phyloP scores from a whole-genome alignment of 2,329 filamentous ascomycete genomes.

The Dactylonectria macrodidyma region DNA sequence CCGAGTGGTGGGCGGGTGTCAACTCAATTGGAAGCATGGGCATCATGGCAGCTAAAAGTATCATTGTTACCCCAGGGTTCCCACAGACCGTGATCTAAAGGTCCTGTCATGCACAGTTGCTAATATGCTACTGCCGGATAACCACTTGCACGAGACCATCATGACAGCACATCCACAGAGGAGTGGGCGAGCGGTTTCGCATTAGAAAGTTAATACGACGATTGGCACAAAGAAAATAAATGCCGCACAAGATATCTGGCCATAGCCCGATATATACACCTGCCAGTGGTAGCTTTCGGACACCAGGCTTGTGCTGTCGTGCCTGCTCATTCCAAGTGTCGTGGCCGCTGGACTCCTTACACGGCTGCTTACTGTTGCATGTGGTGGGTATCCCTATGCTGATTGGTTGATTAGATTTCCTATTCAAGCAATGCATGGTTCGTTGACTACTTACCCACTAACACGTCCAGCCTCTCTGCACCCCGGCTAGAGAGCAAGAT shows the following conservation, averaged over 20 bases:
- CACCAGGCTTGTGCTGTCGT: conserved; percentile 12
- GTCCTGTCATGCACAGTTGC: neutral
- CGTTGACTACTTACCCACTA: conserved; percentile 16
- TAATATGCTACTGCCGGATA: neutral
- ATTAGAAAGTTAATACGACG: conserved; percentile 10
- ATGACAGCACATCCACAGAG: conserved; percentile 12
- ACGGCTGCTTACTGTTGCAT: conserved; percentile 41
- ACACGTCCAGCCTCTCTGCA: conserved; percentile 31
- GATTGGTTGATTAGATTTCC: conserved; percentile 39
- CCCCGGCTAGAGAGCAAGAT: conserved; percentile 11
- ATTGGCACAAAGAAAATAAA: conserved; percentile 26
- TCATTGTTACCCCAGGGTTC: conserved; percentile 19
- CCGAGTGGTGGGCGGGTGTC: conserved; percentile 9
- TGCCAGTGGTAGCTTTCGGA: conserved; percentile 5
- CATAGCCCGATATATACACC: conserved; percentile 1
- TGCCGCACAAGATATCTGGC: conserved; percentile 23
- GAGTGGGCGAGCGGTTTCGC: conserved; percentile 1
- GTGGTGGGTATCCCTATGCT: conserved; percentile 39
- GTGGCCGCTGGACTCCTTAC: conserved; percentile 34
- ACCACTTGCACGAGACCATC: neutral
- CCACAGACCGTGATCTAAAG: neutral
- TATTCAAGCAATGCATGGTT: conserved; percentile 28
- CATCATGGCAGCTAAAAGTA: conserved; percentile 2
- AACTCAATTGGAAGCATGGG: conserved; percentile 4
- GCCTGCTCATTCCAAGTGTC: conserved; percentile 19